phyloP scores from a whole-genome alignment of 1,139 yeast genomes.

The Blastobotrys ciferrii region DNA sequence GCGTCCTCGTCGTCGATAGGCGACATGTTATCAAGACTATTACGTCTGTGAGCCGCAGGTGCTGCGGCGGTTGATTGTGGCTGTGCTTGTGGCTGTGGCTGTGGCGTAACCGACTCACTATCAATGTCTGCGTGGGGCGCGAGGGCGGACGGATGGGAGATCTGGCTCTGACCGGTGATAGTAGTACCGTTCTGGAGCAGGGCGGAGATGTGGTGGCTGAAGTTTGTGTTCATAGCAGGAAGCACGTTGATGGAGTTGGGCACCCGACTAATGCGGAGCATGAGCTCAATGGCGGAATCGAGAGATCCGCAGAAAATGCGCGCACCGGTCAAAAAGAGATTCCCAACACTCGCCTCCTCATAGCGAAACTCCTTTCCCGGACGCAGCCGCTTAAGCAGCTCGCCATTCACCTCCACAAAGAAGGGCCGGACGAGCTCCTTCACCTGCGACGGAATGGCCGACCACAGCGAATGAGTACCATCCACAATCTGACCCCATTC shows the following conservation, averaged over 20 bases:
- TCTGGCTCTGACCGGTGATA: conserved; percentile 92
- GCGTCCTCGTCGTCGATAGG: conserved; percentile 52
- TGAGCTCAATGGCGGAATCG: conserved; percentile 78
- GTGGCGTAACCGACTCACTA: conserved; percentile 12
- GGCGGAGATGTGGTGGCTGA: conserved; percentile 86
- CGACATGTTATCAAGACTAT: conserved; percentile 24
- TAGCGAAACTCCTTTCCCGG: conserved; percentile 58
- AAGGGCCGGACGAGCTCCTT: conserved; percentile 77
- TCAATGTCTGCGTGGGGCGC: neutral
- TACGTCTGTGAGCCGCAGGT: neutral
- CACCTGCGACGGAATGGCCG: conserved; percentile 55
- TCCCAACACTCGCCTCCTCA: conserved; percentile 82
- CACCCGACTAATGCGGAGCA: conserved; percentile 65
- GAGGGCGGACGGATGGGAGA: conserved; percentile 67
- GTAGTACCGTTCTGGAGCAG: conserved; percentile 63
- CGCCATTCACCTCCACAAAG: conserved; percentile 74
- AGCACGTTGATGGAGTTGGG: conserved; percentile 56
- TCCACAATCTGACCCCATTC: conserved; percentile 82
- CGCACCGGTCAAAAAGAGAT: conserved; percentile 78
- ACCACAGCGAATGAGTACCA: conserved; percentile 75
- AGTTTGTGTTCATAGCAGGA: conserved; percentile 82
- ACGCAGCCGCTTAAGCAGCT: conserved; percentile 67
- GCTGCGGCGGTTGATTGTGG: no score
- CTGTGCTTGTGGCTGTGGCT: no score
- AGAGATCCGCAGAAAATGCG: conserved; percentile 79